Evolutionary conservation across 2,329 filamentous ascomycete species (phyloP).

Genomic region (Boeremia lycopersici): DNA sequence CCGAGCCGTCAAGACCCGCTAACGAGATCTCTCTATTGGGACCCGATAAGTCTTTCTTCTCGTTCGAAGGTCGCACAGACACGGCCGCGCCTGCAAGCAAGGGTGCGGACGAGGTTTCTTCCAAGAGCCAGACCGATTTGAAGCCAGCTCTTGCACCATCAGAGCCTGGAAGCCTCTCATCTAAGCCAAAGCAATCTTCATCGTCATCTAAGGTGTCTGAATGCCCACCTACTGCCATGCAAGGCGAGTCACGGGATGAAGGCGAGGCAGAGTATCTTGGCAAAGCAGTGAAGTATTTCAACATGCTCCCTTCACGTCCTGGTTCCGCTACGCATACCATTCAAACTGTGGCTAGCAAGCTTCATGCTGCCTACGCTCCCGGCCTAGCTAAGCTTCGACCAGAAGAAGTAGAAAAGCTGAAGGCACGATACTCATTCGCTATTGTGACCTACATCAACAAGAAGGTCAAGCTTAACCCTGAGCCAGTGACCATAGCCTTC

Average conservation of each 20-base stretch:
- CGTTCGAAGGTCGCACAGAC: constrained; percentile 2
- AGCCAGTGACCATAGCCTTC: constrained; percentile 12
- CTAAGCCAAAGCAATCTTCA: too few relatives aligned
- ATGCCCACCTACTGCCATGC: not conserved
- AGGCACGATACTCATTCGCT: constrained; percentile 27
- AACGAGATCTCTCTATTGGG: not conserved
- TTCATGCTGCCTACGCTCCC: constrained; percentile 20
- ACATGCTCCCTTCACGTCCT: constrained; percentile 15
- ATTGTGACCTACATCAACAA: constrained; percentile 29
- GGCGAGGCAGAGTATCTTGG: constrained; percentile 23
- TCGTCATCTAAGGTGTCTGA: not conserved
- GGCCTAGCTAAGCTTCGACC: not conserved
- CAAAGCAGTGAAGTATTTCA: constrained; percentile 26
- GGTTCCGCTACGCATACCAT: constrained; percentile 14
- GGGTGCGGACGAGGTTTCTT: too few relatives aligned
- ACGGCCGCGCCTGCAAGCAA: not conserved
- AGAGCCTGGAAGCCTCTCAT: not conserved
- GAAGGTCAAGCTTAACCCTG: constrained; percentile 14
- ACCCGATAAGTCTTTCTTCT: constrained; percentile 10
- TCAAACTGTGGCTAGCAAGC: constrained; percentile 24
- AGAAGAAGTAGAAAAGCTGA: constrained; percentile 21
- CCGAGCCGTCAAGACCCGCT: not conserved
- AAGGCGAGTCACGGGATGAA: not conserved
- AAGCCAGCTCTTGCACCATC: not conserved
- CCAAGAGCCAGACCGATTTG: not conserved